Base-by-base conservation (phyloP, 2,329 filamentous ascomycete species). In the Tricladium varicosporioides region DNA sequence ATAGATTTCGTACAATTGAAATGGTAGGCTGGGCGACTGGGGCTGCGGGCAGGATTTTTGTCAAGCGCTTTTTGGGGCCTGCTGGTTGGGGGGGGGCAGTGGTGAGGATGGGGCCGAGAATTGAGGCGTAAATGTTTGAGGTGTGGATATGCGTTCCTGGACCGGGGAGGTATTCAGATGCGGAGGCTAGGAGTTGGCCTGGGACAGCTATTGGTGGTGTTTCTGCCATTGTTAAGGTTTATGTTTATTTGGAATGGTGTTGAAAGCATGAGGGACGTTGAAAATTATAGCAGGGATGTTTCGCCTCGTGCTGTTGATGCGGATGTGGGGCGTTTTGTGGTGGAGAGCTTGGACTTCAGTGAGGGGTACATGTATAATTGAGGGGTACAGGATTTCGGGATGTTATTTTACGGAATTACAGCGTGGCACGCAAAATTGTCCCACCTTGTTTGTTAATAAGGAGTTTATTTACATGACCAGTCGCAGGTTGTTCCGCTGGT, bases 91-190 rank as follows among this genome's bases (percentile, higher is more conserved):
- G 60, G 48, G 79, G 72, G 48, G 73, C 67, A 27, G 77, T 75
- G 58, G 87, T 74, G 57, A 78, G 74, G 61, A 93, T 83, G 43
- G 82, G 81, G 48, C 92, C 93, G 50, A 92, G 82, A 60, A 97
- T 85, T 16, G 92, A 96, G 58, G 92, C 87, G 72, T 88, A 88
- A 65, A 97, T 83, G 57, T 86, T 82, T 61, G 84, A 80, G 62
- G 88, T 80, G 74, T 91, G 82, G 63, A 96, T 79, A 73, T 97
- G 91, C 0, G 92, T 96, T 63, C 93, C 94, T 10, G 89, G 79
- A 13, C 93, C 93, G 27, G 91, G 82, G 43, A 80, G 75, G 73
- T 88, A 92, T 63, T 84, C 82, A 54, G 81, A 77, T 15, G 80
- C 74, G 15, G 87, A 75, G 31, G 89, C 92, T 43, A 99, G 83